Percentiles rank a stretch among this genome's conserved stretches.
phyloP scores from a whole-genome alignment of 257 asterid genomes.

The Solanum corneliomulleri region DNA sequence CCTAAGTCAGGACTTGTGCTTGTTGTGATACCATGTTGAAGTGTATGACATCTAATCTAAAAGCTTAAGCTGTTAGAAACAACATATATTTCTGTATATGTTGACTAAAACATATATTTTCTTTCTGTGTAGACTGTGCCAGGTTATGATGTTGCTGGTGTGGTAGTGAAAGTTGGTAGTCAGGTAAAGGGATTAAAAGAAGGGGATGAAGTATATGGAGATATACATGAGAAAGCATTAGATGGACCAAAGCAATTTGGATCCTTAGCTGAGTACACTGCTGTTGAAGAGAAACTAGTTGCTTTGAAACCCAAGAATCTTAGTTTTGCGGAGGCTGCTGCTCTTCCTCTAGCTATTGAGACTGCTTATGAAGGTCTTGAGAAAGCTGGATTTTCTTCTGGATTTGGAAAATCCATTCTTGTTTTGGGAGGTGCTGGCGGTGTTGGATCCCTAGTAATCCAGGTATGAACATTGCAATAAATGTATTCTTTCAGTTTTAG shows the following conservation, averaged over 20 bases:
- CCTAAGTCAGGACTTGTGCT: neutral
- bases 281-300: constrained; percentile 78
- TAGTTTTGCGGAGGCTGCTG: constrained; percentile 67
- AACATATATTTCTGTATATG: neutral
- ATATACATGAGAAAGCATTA: constrained; percentile 65
- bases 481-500: neutral
- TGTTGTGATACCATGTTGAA: neutral
- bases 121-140: constrained; percentile 52
- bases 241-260: constrained; percentile 76
- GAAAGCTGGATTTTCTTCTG: constrained; percentile 54
- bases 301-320: constrained; percentile 71
- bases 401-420: constrained; percentile 72
- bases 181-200: constrained; percentile 63
- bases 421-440: constrained; percentile 99
- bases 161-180: constrained; percentile 79
- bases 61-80: neutral
- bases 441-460: constrained; percentile 83
- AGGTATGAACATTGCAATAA: constrained; percentile 24
- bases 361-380: constrained; percentile 90
- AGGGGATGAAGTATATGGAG: constrained; percentile 90
- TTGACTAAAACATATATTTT: neutral
- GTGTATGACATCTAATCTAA: neutral
- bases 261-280: constrained; percentile 74
- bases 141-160: constrained; percentile 92
- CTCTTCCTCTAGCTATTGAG: constrained; percentile 78